Evolutionary conservation across 495 filamentous ascomycete species (phyloP).

Genomic region (Penicillium verhagenii): DNA sequence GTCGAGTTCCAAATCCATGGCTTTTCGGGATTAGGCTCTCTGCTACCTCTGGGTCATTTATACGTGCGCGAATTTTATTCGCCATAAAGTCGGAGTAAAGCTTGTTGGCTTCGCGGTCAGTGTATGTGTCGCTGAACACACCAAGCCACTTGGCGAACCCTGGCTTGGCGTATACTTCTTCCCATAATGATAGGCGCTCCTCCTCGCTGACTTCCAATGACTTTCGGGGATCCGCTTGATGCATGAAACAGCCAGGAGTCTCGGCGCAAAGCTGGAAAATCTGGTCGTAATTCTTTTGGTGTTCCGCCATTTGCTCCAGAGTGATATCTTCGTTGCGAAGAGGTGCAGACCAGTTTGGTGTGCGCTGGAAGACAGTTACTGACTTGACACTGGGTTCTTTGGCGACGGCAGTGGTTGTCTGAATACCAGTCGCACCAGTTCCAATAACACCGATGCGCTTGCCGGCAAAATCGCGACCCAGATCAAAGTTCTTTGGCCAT

Average conservation of each 20-base stretch:
- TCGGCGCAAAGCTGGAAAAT: conserved; percentile 35
- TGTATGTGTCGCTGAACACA: conserved; percentile 27
- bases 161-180: conserved; percentile 37
- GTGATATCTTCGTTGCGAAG: conserved; percentile 46
- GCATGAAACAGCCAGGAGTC: conserved; percentile 19
- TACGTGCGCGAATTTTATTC: conserved; percentile 37
- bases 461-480: conserved; percentile 38
- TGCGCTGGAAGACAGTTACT: conserved; percentile 52
- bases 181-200: conserved; percentile 35
- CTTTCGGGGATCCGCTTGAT: conserved; percentile 34
- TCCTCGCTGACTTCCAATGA: conserved; percentile 46
- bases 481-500: conserved; percentile 40
- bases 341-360: conserved; percentile 51
- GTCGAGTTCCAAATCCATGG: conserved; percentile 51
- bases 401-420: conserved; percentile 46
- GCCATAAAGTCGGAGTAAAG: conserved; percentile 32
- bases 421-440: conserved; percentile 61
- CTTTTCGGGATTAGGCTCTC: conserved; percentile 52
- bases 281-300: conserved; percentile 40
- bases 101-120: conserved; percentile 22
- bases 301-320: conserved; percentile 42
- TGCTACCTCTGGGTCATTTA: conserved; percentile 44
- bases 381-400: conserved; percentile 30
- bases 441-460: conserved; percentile 56
- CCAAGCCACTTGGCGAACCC: conserved; percentile 34